Evolutionary conservation across 768 basidiomycete genomes (phyloP).

Genomic region (Cystofilobasidium macerans): DNA sequence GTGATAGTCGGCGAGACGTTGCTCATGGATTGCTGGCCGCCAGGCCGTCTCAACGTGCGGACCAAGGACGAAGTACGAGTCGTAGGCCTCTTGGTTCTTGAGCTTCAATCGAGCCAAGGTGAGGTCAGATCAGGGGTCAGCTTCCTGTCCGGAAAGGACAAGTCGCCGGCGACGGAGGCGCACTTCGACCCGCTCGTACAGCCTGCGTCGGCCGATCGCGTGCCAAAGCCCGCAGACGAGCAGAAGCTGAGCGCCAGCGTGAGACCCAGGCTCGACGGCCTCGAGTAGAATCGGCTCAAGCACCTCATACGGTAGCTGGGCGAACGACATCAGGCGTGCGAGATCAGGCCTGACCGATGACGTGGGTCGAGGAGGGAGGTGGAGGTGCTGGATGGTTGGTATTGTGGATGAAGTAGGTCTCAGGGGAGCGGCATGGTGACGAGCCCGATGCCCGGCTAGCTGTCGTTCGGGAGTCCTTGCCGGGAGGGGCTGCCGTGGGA

Average conservation of each 20-base stretch:
- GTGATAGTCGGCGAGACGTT: constrained; percentile 9
- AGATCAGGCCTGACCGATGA: not conserved
- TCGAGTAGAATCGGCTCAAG: constrained; percentile 20
- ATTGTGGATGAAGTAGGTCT: too few species aligned
- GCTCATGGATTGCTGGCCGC: not conserved
- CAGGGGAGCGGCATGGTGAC: too few species aligned
- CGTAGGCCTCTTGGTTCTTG: constrained; percentile 16
- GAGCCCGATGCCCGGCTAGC: too few species aligned
- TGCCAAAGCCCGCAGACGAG: constrained; percentile 19
- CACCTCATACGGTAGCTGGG: constrained; percentile 11
- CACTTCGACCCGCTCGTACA: constrained; percentile 19
- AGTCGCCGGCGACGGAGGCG: too few species aligned
- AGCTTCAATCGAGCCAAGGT: not conserved
- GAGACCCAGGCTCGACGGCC: constrained; percentile 5
- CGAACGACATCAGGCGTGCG: not conserved
- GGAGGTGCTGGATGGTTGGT: too few species aligned
- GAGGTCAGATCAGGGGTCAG: too few species aligned
- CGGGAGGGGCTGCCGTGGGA: too few species aligned
- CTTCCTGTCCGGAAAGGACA: too few species aligned
- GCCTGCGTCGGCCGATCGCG: not conserved
- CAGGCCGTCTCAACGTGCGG: constrained; percentile 9
- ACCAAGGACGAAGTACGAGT: constrained; percentile 15
- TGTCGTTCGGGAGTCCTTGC: too few species aligned
- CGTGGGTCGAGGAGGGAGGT: not conserved
- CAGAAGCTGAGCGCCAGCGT: constrained; percentile 11